Evolutionary conservation across 495 filamentous ascomycete genomes (phyloP).

Genomic region (Tuber indicum): DNA sequence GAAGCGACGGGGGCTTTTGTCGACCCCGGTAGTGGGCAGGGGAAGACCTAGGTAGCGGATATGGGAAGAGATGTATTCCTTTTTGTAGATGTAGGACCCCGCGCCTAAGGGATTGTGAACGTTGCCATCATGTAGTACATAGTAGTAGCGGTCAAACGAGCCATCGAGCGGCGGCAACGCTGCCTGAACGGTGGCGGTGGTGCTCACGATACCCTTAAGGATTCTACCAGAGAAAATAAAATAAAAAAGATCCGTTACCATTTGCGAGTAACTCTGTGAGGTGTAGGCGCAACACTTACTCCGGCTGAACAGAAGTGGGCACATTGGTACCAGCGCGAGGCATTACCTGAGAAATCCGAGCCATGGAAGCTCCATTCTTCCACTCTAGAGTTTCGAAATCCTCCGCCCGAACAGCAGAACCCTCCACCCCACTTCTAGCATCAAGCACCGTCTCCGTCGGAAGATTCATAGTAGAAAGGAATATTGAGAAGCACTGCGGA

Average conservation of each 20-base stretch:
- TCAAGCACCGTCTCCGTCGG: background rate
- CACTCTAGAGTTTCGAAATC: background rate
- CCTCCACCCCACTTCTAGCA: background rate
- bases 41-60: conserved; percentile 7
- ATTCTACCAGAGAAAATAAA: background rate
- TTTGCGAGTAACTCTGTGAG: background rate
- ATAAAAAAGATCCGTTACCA: background rate
- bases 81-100: conserved; percentile 27
- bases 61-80: conserved; percentile 16
- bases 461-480: background rate
- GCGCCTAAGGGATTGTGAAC: conserved; percentile 31
- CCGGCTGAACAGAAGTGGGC: background rate
- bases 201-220: background rate
- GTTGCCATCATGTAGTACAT: conserved; percentile 26
- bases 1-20: background rate
- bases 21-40: background rate
- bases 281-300: background rate
- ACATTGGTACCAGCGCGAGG: background rate
- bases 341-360: background rate
- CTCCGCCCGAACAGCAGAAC: background rate
- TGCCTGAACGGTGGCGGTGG: background rate
- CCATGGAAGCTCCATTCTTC: background rate
- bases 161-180: background rate
- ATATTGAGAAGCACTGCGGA: background rate
- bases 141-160: conserved; percentile 7